Percentiles rank a stretch among this genome's conserved stretches.
Conservation (phyloP, 2,329 filamentous ascomycete species). For the Aspergillus ochraceus region DNA sequence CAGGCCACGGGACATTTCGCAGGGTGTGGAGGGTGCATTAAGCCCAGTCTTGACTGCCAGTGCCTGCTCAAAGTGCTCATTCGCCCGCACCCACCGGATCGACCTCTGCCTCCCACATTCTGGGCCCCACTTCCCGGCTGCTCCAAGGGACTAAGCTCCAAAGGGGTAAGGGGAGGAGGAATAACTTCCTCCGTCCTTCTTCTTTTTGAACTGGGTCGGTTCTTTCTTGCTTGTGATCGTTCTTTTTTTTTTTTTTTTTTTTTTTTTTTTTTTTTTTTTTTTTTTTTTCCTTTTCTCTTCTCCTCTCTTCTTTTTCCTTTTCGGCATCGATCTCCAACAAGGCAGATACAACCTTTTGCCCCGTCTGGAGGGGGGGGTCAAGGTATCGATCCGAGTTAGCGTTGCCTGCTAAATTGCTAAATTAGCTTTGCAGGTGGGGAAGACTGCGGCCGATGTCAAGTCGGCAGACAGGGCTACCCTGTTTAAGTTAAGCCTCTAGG, state of each 20-base stretch:
- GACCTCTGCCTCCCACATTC: conserved; percentile 7
- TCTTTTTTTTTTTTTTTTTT: background rate
- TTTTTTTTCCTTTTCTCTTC: background rate
- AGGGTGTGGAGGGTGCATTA: conserved; percentile 12
- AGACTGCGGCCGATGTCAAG: conserved; percentile 8
- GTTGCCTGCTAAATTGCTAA: background rate
- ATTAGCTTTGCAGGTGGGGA: conserved; percentile 7
- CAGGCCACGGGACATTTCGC: conserved; percentile 17
- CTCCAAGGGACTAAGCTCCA: background rate
- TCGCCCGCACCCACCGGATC: conserved; percentile 9
- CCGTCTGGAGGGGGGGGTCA: conserved; percentile 1
- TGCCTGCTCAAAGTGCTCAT: background rate
- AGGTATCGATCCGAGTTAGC: background rate
- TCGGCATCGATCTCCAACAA: conserved; percentile 1
- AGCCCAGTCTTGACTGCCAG: too few species aligned
- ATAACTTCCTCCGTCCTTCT: too few species aligned
- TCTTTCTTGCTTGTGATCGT: too few species aligned
- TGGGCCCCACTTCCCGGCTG: conserved; percentile 20
- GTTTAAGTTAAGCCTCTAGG: conserved; percentile 9
- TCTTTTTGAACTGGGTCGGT: too few species aligned
- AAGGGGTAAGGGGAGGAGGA: background rate
- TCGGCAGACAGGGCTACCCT: conserved; percentile 4
- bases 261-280: background rate
- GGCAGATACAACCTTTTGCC: conserved; percentile 5
- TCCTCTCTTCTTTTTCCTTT: background rate